Base-by-base conservation (phyloP, 345 rosid genomes). In the Erodium maritimum region DNA sequence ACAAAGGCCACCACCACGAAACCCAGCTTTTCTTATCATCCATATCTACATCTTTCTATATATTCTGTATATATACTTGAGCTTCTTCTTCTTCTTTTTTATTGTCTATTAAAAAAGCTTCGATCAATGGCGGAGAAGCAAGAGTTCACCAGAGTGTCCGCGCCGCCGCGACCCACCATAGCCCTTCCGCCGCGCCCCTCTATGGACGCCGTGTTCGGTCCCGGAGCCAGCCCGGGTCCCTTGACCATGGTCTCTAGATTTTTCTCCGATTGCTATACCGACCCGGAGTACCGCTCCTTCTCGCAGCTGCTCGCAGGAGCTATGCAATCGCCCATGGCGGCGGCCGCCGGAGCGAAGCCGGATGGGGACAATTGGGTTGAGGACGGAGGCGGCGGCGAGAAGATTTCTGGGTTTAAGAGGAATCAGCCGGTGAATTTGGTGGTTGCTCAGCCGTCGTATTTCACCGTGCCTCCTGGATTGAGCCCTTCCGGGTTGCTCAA, bases 211-310 rank as follows among this genome's bases (percentile, higher is more conserved):
- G 42, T 79, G 22, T 82, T 73, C 55, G 96, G 96, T 0, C 99
- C 99, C 52, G 73, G 86, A 87, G 82, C 94, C 45, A 89, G 99
- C 70, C 96, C 99, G 5, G 96, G 96, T 0, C 99, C 99, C 50
- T 73, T 89, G 89, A 83, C 76, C 33, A 25, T 93, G 60, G 89
- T 93, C 64, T 83, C 95, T 5, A 76, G 86, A 61, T 82, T 93
- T 77, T 89, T 93, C 68, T 25, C 94, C 54, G 95, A 89, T 29
- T 72, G 23, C 65, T 71, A 63, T 61, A 82, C 76, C 21, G 87
- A 81, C 21, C 64, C 78, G 2, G 87, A 87, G 45, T 61, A 65
- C 56, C 71, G 80, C 25, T 83, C 93, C 20, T 93, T 89, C 75
- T 84, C 99, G 64, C 91, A 93, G 75, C 85, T 93, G 54, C 89